Conservation (phyloP, 441 rosid genomes). For the Pelargonium citronellum region DNA sequence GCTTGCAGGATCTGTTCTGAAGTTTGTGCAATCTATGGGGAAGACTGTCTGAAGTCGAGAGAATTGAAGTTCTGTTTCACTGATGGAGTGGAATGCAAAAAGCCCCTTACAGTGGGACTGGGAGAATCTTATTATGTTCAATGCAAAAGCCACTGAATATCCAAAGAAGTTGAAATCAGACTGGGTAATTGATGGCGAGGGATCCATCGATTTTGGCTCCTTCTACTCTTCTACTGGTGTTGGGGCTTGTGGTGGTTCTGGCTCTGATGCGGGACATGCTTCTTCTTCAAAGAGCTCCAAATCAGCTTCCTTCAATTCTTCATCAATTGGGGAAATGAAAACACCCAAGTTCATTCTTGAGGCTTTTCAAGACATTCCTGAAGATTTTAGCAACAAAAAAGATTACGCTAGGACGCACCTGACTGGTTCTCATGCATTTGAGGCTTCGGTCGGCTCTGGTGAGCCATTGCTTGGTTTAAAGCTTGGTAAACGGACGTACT, state of each 20-base stretch:
- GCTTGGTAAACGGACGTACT: slow-evolving; percentile 57
- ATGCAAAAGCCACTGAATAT: slow-evolving; percentile 42
- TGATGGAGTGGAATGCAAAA: slow-evolving; percentile 82
- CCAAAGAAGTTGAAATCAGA: slow-evolving; percentile 44
- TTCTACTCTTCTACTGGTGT: slow-evolving; percentile 48
- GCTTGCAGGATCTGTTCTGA: slow-evolving; percentile 36
- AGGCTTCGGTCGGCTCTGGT: slow-evolving; percentile 23
- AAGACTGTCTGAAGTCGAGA: slow-evolving; percentile 4
- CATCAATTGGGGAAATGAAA: slow-evolving; percentile 49
- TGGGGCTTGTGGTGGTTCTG: slow-evolving; percentile 46
- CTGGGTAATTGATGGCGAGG: slow-evolving; percentile 56
- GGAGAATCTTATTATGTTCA: slow-evolving; percentile 55
- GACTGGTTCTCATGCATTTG: slow-evolving; percentile 15
- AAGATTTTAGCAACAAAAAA: slow-evolving; percentile 32
- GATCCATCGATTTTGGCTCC: slow-evolving; percentile 50
- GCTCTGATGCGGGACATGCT: slow-evolving; percentile 57
- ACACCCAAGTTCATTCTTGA: slow-evolving; percentile 35
- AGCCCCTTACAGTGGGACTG: slow-evolving; percentile 63
- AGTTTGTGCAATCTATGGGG: slow-evolving; percentile 21
- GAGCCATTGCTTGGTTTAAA: slow-evolving; percentile 57
- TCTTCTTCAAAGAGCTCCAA: slow-evolving; percentile 62
- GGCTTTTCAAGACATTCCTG: slow-evolving; percentile 37
- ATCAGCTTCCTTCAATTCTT: slow-evolving; percentile 65
- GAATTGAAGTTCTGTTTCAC: slow-evolving; percentile 33
- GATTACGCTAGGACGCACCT: slow-evolving; percentile 30